phyloP scores from a whole-genome alignment of 2,329 filamentous ascomycete species.

The Colletotrichum trifolii region DNA sequence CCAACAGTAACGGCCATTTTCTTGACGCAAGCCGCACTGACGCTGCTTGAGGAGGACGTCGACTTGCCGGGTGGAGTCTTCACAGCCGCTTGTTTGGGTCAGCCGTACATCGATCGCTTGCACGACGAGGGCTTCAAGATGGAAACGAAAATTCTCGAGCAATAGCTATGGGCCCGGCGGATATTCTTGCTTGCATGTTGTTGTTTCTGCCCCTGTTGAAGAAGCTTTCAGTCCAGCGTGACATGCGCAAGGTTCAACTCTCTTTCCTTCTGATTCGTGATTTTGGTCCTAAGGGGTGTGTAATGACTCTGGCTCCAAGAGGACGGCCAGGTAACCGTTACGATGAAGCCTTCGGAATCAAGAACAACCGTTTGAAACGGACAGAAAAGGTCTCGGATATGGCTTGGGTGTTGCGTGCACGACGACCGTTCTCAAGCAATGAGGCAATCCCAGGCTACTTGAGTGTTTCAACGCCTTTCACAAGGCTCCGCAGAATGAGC shows the following conservation, averaged over 20 bases:
- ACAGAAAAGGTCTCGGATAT: not conserved
- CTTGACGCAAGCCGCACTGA: slow-evolving; percentile 71
- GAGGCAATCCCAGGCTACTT: too few species aligned
- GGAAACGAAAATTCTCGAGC: slow-evolving; percentile 61
- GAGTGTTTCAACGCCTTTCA: too few species aligned
- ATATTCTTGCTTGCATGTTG: not conserved
- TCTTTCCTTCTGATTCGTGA: slow-evolving; percentile 14
- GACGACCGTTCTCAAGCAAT: too few species aligned
- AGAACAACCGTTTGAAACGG: not conserved
- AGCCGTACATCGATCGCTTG: slow-evolving; percentile 72
- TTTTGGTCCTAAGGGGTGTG: not conserved
- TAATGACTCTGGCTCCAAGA: slow-evolving; percentile 2
- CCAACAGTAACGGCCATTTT: slow-evolving; percentile 71
- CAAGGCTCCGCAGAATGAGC: too few species aligned
- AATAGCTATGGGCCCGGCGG: not conserved
- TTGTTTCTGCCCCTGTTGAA: too few species aligned
- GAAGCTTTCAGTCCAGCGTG: not conserved
- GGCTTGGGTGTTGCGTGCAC: too few species aligned
- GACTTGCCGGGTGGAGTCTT: slow-evolving; percentile 74
- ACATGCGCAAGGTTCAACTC: slow-evolving; percentile 13
- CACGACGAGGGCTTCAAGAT: slow-evolving; percentile 71
- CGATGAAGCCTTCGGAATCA: too few species aligned
- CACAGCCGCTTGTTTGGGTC: slow-evolving; percentile 78
- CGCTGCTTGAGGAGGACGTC: slow-evolving; percentile 72
- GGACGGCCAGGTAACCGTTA: too few species aligned